Evolutionary conservation across 2,329 filamentous ascomycete genomes (phyloP), one percentile per base, ranked within the genome.

Genomic region (Cytospora schulzeri): DNA sequence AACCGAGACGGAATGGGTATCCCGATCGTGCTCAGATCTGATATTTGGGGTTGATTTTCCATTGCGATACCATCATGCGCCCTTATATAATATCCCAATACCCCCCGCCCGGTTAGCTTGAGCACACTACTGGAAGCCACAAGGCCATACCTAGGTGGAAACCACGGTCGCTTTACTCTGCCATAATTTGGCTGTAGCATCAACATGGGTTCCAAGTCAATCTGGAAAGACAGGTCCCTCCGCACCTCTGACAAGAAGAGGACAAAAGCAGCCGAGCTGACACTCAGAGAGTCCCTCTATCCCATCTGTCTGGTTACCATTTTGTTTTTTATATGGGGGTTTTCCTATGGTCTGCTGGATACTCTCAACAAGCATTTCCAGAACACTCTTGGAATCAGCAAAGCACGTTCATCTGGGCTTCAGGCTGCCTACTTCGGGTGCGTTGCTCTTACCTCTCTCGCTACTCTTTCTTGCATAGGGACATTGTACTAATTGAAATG

Each of bases 271-370:
- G 79, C 80, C 11, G 77, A 90, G 73, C 78, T 92, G 67, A 91
- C 88, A 0, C 73, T 91, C 33, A 80, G 86, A 60, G 81, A 90
- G 71, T 91, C 88, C 15, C 80, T 92, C 60, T 84, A 84, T 69
- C 90, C 89, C 3, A 81, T 91, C 54, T 78, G 79, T 62, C 80
- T 92, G 5, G 89, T 91, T 59, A 89, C 86, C 0, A 77, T 87
- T 56, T 75, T 89, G 1, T 89, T 88, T 77, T 88, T 89, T 73
- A 80, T 89, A 26, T 88, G 85, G 85, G 84, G 84, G 29, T 85
- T 85, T 73, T 79, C 77, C 26, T 86, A 85, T 72, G 83, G 83
- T 33, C 78, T 86, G 22, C 78, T 87, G 52, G 84, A 87, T 68
- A 85, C 82, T 5, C 70, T 82, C 38, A 75, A 75, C 71, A 81